phyloP scores from a whole-genome alignment of 129 eudicot species.

The Pseudognaphalium luteoalbum region DNA sequence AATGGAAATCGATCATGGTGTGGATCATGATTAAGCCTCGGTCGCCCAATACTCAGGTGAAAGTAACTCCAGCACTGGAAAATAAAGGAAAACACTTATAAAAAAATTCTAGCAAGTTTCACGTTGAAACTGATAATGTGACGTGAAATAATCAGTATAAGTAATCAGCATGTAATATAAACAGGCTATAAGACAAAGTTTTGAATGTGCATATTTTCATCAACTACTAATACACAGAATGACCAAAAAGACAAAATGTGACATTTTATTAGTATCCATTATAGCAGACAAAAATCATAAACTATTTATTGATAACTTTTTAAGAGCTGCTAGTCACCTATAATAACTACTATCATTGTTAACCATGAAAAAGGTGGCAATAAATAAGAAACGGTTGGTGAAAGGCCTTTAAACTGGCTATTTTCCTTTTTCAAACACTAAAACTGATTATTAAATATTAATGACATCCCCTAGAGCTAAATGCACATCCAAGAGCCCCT shows the following conservation, averaged over 20 bases:
- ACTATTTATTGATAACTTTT: background rate
- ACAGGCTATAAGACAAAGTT: background rate
- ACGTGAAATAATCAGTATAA: background rate
- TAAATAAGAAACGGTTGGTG: background rate
- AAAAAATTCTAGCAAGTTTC: background rate
- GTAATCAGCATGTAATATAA: background rate
- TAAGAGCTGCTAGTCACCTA: background rate
- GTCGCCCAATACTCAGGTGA: slow-evolving; percentile 90
- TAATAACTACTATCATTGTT: background rate
- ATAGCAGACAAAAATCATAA: background rate
- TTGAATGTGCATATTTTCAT: background rate
- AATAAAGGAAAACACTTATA: slow-evolving; percentile 6
- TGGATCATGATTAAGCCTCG: slow-evolving; percentile 85
- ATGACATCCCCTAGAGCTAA: background rate
- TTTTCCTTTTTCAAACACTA: background rate
- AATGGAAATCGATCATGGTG: slow-evolving; percentile 85
- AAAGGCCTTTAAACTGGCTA: background rate
- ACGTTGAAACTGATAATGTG: background rate
- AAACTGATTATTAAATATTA: background rate
- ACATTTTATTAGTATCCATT: background rate
- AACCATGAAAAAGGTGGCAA: background rate
- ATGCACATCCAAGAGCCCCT: background rate
- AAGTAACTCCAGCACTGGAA: slow-evolving; percentile 98
- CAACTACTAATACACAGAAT: background rate
- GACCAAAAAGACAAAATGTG: background rate